Conservation (phyloP, 192 early-diverging fungal species). For the Backusella australiensis region DNA sequence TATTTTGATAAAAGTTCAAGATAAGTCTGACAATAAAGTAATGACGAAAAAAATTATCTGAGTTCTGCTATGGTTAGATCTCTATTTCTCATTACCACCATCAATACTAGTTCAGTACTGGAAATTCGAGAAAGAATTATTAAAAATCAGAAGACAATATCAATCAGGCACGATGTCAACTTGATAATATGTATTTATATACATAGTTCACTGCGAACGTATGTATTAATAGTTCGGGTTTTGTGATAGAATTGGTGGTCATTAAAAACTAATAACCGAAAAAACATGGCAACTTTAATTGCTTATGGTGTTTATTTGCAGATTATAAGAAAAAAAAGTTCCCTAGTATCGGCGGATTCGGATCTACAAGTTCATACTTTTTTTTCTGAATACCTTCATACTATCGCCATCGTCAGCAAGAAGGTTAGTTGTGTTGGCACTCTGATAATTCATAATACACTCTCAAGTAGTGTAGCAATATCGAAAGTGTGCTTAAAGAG, state of each 20-base stretch:
- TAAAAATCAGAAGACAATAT: too few relatives aligned
- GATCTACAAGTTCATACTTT: background rate
- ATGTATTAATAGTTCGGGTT: too few relatives aligned
- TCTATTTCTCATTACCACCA: too few relatives aligned
- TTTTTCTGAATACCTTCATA: background rate
- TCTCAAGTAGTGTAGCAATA: background rate
- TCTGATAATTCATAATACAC: background rate
- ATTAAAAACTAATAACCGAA: background rate
- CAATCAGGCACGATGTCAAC: too few relatives aligned
- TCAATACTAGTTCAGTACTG: too few relatives aligned
- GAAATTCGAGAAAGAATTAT: too few relatives aligned
- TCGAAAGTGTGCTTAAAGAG: background rate
- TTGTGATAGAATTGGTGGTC: too few relatives aligned
- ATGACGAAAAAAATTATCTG: too few relatives aligned
- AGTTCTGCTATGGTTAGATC: background rate
- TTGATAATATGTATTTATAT: too few relatives aligned
- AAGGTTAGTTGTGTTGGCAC: background rate
- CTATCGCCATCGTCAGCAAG: background rate
- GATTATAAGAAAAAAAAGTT: background rate
- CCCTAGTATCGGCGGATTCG: background rate
- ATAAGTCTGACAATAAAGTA: background rate
- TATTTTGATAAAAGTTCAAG: background rate
- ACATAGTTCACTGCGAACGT: too few relatives aligned
- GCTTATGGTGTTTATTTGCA: background rate
- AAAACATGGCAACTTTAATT: background rate